Base-by-base conservation (phyloP, 2,329 filamentous ascomycete species). In the Colletotrichum navitas region DNA sequence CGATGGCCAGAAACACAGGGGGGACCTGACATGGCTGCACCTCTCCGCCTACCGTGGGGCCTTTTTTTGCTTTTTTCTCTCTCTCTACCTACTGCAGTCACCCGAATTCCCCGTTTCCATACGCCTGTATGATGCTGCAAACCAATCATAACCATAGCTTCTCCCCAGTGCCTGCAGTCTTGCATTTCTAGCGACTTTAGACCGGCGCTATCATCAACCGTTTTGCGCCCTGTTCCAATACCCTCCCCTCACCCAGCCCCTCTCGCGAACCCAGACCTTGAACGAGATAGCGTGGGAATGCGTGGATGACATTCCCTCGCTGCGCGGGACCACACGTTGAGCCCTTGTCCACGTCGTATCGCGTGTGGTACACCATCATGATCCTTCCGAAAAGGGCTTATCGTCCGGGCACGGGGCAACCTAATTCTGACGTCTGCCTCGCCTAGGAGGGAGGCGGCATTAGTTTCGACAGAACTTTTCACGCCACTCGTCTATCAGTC, bases 381-480 rank as follows among this genome's bases (percentile, higher is more conserved):
- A 41, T 24, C 65, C 39, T 39, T 64, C 65, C 69, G 11, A 43
- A 72, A 69, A 18, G 34, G 60, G 69, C 6, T 69, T 47, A 24
- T 64, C 36, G 45, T 69, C 69, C 69, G 68, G 45, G 43, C 29
- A n/a, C 59, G 34, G 58, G 54, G 36, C 47, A 72, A 72, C 60
- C 63, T 66, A 63, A 64, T 60, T 60, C 66, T 24, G 69, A 72
- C 54, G 45, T 63, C 69, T 55, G 16, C 26, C 26, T 58, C 65
- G 24, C 11, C 56, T 34, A 24, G 21, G 43, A 24, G 12, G 24
- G 47, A 21, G 29, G 36, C 39, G 34, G 59, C 60, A 55, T 68
- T 71, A 63, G 68, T n/a, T 29, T 26, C 54, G 12, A 26, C 24
- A 43, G 54, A 59, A 4, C 36, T 66, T 61, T 55, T 26, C 0